phyloP scores from a whole-genome alignment of 495 filamentous ascomycete species.

The Neurospora sp. region DNA sequence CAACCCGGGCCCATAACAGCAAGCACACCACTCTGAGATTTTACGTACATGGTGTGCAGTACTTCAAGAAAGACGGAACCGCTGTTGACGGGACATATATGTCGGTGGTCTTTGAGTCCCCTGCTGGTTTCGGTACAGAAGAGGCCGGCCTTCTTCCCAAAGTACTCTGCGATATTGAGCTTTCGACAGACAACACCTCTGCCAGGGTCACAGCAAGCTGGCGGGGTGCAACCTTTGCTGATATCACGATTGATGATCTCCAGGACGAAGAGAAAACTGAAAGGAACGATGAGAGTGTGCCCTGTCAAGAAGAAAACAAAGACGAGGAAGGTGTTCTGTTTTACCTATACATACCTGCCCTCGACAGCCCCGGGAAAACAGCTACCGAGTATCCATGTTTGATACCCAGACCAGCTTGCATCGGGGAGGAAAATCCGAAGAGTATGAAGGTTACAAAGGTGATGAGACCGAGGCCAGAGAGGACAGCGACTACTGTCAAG shows the following conservation, averaged over 20 bases:
- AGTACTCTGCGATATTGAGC: conserved; percentile 38
- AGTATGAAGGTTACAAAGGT: conserved; percentile 21
- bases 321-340: conserved; percentile 31
- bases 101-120: conserved; percentile 43
- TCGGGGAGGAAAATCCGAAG: conserved; percentile 24
- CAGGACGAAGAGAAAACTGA: conserved; percentile 20
- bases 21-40: conserved; percentile 37
- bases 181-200: conserved; percentile 27
- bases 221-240: conserved; percentile 36
- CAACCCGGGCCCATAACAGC: conserved; percentile 38
- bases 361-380: conserved; percentile 31
- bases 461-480: conserved; percentile 27
- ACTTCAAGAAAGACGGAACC: conserved; percentile 38
- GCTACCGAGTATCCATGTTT: conserved; percentile 39
- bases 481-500: conserved; percentile 14
- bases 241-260: conserved; percentile 32
- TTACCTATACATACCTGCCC: conserved; percentile 39
- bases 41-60: conserved; percentile 49
- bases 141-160: conserved; percentile 47
- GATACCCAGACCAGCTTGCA: conserved; percentile 21
- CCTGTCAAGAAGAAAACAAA: conserved; percentile 9
- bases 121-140: conserved; percentile 44
- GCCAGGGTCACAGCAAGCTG: conserved; percentile 34
- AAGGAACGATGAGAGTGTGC: conserved; percentile 10
- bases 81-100: conserved; percentile 41